phyloP scores from a whole-genome alignment of 768 basidiomycete species.

The Calocera cornea region DNA sequence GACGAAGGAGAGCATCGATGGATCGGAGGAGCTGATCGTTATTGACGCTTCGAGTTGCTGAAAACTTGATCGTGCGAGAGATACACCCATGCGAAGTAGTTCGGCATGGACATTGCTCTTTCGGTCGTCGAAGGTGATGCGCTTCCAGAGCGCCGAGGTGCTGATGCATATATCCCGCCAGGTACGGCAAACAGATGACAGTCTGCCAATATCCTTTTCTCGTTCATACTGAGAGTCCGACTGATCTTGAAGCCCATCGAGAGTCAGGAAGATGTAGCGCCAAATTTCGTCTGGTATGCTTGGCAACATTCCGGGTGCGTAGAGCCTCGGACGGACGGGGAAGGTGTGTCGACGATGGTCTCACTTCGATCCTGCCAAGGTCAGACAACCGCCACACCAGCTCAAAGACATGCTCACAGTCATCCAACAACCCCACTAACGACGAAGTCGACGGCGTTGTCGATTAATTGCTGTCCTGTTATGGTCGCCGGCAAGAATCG shows the following conservation, averaged over 20 bases:
- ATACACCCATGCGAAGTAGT: background rate
- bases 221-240: background rate
- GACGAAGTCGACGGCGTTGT: background rate
- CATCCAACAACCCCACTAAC: background rate
- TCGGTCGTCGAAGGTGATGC: background rate
- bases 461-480: background rate
- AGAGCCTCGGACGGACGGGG: background rate
- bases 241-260: background rate
- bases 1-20: background rate
- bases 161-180: background rate
- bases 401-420: background rate
- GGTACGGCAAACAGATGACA: background rate
- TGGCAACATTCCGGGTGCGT: background rate
- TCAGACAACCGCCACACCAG: background rate
- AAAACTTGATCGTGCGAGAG: background rate
- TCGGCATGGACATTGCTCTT: background rate
- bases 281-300: background rate
- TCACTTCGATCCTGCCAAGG: background rate
- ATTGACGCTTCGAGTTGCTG: background rate
- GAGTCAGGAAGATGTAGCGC: background rate
- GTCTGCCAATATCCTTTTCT: background rate
- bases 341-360: background rate
- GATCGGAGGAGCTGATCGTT: background rate
- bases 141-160: background rate
- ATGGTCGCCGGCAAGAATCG: background rate